Percentiles rank a stretch among this genome's conserved stretches.
phyloP scores from a whole-genome alignment of 163 green algal genomes.

The Chlamydomonas reinhardtii region DNA sequence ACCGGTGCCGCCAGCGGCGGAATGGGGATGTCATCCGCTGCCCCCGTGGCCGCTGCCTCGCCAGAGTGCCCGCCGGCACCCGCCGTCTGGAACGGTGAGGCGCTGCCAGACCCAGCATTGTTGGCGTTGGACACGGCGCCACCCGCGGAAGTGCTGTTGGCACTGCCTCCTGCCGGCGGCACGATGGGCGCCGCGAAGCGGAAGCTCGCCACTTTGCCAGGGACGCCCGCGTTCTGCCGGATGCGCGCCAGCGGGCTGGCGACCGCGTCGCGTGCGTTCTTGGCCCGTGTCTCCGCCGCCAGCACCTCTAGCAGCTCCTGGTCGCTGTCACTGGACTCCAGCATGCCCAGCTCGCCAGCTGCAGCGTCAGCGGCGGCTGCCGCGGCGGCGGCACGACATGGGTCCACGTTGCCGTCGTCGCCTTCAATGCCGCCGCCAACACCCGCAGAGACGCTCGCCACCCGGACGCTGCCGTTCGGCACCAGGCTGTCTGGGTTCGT shows the following conservation, averaged over 20 bases:
- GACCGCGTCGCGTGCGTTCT: too few relatives aligned
- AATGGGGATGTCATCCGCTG: background rate
- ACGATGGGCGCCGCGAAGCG: slow-evolving; percentile 31
- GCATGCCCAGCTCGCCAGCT: background rate
- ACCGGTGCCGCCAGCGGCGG: slow-evolving; percentile 9
- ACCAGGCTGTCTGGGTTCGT: too few relatives aligned
- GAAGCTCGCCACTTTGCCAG: slow-evolving; percentile 13
- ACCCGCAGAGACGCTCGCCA: background rate
- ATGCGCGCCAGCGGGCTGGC: too few relatives aligned
- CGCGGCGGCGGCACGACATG: background rate
- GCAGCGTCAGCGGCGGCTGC: too few relatives aligned
- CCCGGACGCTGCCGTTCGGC: too few relatives aligned
- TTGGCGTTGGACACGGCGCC: background rate
- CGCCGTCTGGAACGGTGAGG: background rate
- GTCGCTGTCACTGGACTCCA: background rate
- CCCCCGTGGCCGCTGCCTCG: background rate
- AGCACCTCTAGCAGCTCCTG: slow-evolving; percentile 24
- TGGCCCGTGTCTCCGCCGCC: background rate
- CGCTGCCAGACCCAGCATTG: too few relatives aligned
- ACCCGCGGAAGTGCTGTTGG: background rate
- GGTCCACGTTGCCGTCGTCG: too few relatives aligned
- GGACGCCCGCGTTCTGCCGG: background rate
- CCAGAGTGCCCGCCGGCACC: too few relatives aligned
- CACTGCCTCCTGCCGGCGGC: background rate
- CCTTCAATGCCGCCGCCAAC: background rate